Percentiles rank a stretch among this genome's conserved stretches.
Evolutionary conservation across 768 basidiomycete species (phyloP).

Genomic region (Paxillus ammoniavirescens): DNA sequence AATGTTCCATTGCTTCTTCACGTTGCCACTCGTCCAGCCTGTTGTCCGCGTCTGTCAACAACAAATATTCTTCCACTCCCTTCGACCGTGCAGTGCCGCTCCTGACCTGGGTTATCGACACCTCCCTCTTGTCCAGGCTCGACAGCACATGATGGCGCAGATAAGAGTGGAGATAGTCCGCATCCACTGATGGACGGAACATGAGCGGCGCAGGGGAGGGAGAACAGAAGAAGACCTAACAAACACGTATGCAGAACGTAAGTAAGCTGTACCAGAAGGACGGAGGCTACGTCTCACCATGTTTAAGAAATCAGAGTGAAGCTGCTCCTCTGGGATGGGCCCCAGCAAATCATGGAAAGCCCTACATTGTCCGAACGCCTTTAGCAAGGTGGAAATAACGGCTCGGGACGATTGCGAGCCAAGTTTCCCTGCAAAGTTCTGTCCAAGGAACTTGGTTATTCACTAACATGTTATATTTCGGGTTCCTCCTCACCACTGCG

Average conservation of each 20-base stretch:
- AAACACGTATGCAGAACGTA: not conserved
- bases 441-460: conserved; percentile 1
- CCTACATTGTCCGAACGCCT: conserved; percentile 75
- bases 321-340: conserved; percentile 43
- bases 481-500: conserved; percentile 61
- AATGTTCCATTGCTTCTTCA: conserved; percentile 65
- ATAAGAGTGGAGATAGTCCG: conserved; percentile 68
- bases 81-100: conserved; percentile 16
- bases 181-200: conserved; percentile 53
- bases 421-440: conserved; percentile 86
- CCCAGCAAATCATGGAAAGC: conserved; percentile 73
- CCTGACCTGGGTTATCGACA: conserved; percentile 44
- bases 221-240: conserved; percentile 83
- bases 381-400: conserved; percentile 66
- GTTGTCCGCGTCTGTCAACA: conserved; percentile 65
- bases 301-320: conserved; percentile 60
- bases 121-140: conserved; percentile 50
- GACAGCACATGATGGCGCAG: conserved; percentile 62
- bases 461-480: not conserved
- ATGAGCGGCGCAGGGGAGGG: conserved; percentile 48
- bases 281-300: conserved; percentile 48
- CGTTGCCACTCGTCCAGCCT: conserved; percentile 65
- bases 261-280: conserved; percentile 1
- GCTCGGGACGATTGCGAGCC: conserved; percentile 60
- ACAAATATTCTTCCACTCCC: conserved; percentile 41